Evolutionary conservation across 2,329 filamentous ascomycete genomes (phyloP).

Genomic region (Aureobasidium subglaciale): DNA sequence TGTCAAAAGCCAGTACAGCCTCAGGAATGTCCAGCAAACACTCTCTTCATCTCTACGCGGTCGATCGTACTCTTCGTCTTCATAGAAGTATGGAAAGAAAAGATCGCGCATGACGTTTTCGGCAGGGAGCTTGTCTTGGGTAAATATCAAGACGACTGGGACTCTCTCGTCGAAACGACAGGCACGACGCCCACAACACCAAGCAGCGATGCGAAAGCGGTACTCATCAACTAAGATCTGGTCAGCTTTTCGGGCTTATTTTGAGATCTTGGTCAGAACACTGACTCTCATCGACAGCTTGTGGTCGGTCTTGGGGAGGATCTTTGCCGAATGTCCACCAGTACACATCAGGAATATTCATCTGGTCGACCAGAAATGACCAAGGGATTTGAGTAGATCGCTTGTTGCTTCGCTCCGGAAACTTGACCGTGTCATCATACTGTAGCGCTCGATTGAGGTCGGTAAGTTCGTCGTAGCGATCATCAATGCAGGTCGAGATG

Average conservation of each 20-base stretch:
- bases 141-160: slow-evolving; percentile 30
- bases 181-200: slow-evolving; percentile 29
- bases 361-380: slow-evolving; percentile 32
- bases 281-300: slow-evolving; percentile 6
- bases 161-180: slow-evolving; percentile 25
- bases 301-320: slow-evolving; percentile 21
- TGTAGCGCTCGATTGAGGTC: slow-evolving; percentile 30
- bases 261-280: neutral
- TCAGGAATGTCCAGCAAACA: slow-evolving; percentile 31
- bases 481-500: slow-evolving; percentile 27
- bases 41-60: slow-evolving; percentile 29
- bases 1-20: slow-evolving; percentile 29
- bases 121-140: slow-evolving; percentile 23
- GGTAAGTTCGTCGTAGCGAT: slow-evolving; percentile 27
- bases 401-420: slow-evolving; percentile 29
- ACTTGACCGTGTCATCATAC: slow-evolving; percentile 29
- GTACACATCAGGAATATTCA: slow-evolving; percentile 34
- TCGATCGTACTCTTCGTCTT: slow-evolving; percentile 27
- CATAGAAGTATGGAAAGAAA: slow-evolving; percentile 28
- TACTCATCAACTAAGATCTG: slow-evolving; percentile 25
- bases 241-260: neutral
- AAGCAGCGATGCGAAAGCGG: slow-evolving; percentile 30
- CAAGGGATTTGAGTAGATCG: slow-evolving; percentile 27
- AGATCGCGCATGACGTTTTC: slow-evolving; percentile 28
- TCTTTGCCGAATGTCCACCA: slow-evolving; percentile 30